Conservation (phyloP, 768 basidiomycete genomes). For the Infundibulicybe gibba region DNA sequence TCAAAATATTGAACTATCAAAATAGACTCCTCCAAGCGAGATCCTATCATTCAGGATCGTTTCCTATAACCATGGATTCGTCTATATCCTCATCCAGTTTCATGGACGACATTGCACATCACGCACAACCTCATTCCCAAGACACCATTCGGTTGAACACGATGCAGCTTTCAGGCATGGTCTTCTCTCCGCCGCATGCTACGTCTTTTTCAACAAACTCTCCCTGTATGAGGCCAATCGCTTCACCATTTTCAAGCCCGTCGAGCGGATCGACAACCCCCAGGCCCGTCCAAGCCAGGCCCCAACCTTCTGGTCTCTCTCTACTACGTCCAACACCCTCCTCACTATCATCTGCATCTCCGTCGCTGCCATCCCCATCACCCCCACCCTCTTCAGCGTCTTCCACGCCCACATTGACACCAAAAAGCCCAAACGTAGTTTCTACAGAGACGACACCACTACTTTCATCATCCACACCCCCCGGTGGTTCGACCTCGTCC, state of each 20-base stretch:
- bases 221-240: background rate
- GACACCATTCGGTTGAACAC: slow-evolving; percentile 64
- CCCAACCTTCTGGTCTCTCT: slow-evolving; percentile 31
- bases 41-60: slow-evolving; percentile 36
- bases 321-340: slow-evolving; percentile 23
- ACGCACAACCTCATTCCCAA: slow-evolving; percentile 41
- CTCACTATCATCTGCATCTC: background rate
- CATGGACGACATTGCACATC: slow-evolving; percentile 3
- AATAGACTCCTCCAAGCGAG: slow-evolving; percentile 54
- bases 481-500: background rate
- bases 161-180: slow-evolving; percentile 58
- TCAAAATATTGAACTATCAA: slow-evolving; percentile 8
- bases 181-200: slow-evolving; percentile 23
- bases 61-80: slow-evolving; percentile 9
- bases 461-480: slow-evolving; percentile 4
- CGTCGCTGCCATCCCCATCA: slow-evolving; percentile 8
- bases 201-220: slow-evolving; percentile 2
- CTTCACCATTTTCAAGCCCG: slow-evolving; percentile 9
- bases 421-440: too few species aligned
- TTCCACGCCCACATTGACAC: background rate
- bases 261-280: slow-evolving; percentile 12
- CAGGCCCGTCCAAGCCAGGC: slow-evolving; percentile 8
- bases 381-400: background rate
- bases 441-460: slow-evolving; percentile 12
- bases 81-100: background rate